Conservation (phyloP, 305 asterid genomes). For the Fraxinus nigra region DNA sequence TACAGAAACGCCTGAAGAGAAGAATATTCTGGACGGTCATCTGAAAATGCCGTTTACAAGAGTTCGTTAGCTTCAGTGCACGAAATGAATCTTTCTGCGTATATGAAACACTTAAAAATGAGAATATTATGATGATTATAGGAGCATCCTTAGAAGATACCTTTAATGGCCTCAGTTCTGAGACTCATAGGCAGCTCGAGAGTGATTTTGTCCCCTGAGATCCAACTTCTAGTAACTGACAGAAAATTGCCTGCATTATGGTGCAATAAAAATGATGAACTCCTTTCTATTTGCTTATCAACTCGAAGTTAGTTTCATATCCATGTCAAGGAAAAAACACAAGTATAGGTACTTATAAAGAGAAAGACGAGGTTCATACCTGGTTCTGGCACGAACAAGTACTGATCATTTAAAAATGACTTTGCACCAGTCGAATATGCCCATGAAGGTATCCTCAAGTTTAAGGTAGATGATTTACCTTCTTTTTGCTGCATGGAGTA, state of each 20-base stretch:
- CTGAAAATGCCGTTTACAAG: slow-evolving; percentile 35
- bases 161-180: slow-evolving; percentile 74
- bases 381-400: slow-evolving; percentile 47
- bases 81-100: background rate
- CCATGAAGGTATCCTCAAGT: slow-evolving; percentile 70
- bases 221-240: slow-evolving; percentile 52
- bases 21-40: slow-evolving; percentile 66
- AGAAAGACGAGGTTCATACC: slow-evolving; percentile 36
- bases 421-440: slow-evolving; percentile 40
- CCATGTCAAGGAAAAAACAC: background rate
- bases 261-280: slow-evolving; percentile 11
- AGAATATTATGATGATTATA: background rate
- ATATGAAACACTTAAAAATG: background rate
- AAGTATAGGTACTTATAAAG: background rate
- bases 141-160: slow-evolving; percentile 27
- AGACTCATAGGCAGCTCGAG: slow-evolving; percentile 59
- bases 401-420: slow-evolving; percentile 48
- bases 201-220: slow-evolving; percentile 50
- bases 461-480: slow-evolving; percentile 44
- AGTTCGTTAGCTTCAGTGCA: slow-evolving; percentile 16
- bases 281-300: background rate
- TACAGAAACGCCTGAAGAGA: slow-evolving; percentile 67
- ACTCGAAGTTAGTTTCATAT: background rate
- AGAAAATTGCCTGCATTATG: slow-evolving; percentile 61
- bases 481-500: slow-evolving; percentile 34